Conservation (phyloP, 208 protist genomes). For the Leishmania lainsoni region DNA sequence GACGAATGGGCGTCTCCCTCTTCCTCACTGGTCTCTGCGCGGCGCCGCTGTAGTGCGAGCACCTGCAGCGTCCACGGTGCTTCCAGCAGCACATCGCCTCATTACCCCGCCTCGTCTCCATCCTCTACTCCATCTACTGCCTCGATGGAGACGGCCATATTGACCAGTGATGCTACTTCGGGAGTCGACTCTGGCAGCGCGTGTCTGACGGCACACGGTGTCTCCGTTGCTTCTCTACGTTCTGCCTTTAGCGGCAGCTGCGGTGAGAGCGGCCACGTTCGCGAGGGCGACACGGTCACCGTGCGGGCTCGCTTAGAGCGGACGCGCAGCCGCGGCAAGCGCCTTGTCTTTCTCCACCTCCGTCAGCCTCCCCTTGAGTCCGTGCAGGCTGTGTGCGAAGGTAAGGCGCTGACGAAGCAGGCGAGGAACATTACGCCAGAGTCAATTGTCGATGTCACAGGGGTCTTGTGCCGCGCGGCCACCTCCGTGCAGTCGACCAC, state of each 20-base stretch:
- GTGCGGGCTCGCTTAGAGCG: slow-evolving; percentile 70
- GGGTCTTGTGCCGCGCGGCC: slow-evolving; percentile 36
- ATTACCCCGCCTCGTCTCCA: neutral
- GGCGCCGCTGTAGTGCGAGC: neutral
- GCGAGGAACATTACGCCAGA: slow-evolving; percentile 61
- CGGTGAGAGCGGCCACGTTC: neutral
- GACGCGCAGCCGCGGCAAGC: slow-evolving; percentile 50
- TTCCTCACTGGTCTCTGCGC: neutral
- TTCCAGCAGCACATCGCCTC: neutral
- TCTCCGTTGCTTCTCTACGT: slow-evolving; percentile 22
- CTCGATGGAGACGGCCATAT: neutral
- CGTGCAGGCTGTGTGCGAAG: slow-evolving; percentile 68
- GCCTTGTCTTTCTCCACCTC: slow-evolving; percentile 68
- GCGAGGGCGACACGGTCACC: slow-evolving; percentile 9
- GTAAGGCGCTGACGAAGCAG: slow-evolving; percentile 31
- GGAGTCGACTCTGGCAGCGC: neutral
- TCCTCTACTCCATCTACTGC: neutral
- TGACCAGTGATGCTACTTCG: neutral
- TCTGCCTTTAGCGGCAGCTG: neutral
- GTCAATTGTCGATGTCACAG: slow-evolving; percentile 72
- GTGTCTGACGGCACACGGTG: slow-evolving; percentile 23
- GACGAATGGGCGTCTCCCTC: neutral
- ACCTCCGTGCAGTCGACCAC: slow-evolving; percentile 50
- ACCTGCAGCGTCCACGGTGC: neutral
- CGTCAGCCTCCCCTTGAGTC: slow-evolving; percentile 71